These are phyloP conservation scores for Betula pendula DNA, from an alignment of 306 rosid genomes.

Conservation along the genomic window DNA sequence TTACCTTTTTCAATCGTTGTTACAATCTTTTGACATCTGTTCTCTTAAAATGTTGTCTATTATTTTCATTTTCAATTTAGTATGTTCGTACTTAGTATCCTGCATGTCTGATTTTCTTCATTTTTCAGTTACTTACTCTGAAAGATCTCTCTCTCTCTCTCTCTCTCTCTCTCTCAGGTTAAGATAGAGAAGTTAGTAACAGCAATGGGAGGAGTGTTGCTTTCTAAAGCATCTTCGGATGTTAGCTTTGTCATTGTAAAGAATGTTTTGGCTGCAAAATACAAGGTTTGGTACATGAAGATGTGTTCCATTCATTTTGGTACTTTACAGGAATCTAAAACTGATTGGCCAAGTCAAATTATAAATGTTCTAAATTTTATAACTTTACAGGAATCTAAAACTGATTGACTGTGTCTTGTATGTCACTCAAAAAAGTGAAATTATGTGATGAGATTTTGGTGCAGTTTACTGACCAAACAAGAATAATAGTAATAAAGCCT, in stretches of 20 bases:
- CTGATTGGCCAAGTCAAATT: constrained; percentile 11
- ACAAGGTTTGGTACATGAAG: constrained; percentile 59
- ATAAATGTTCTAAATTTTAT: constrained; percentile 1
- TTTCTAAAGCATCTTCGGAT: constrained; percentile 58
- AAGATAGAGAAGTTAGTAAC: constrained; percentile 69
- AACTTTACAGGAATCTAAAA: constrained; percentile 10
- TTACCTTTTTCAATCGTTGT: neutral
- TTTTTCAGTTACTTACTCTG: constrained; percentile 25
- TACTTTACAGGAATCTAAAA: constrained; percentile 10
- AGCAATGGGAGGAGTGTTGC: constrained; percentile 90
- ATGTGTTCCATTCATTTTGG: no score
- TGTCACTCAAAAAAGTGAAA: neutral
- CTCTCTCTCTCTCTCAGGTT: constrained; percentile 42
- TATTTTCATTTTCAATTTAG: constrained; percentile 17
- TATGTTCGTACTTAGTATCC: constrained; percentile 8
- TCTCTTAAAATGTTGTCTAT: neutral
- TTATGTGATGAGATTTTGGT: neutral
- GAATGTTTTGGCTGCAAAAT: constrained; percentile 87
- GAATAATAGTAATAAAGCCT: neutral
- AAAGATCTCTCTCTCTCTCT: constrained; percentile 9
- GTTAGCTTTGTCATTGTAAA: constrained; percentile 80
- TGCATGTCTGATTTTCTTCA: constrained; percentile 8
- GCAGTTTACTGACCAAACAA: neutral
- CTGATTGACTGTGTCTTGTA: neutral
- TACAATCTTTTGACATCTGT: neutral